Evolutionary conservation across 1,139 yeast species (phyloP).

Genomic region (Pichia sp.): DNA sequence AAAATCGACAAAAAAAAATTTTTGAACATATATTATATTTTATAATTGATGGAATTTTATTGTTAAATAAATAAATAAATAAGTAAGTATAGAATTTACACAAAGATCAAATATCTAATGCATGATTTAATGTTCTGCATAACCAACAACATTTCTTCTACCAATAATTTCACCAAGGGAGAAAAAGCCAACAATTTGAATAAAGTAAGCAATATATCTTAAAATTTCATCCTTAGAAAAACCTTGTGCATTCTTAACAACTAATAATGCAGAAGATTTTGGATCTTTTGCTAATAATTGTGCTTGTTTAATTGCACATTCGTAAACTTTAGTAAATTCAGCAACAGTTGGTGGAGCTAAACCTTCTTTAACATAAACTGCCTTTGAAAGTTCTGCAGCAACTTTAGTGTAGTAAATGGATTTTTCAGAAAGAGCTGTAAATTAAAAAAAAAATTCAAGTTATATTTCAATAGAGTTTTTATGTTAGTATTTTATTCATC

Average conservation of each 20-base stretch:
- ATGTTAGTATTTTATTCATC: not conserved
- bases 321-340: constrained; percentile 76
- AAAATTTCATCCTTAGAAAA: constrained; percentile 53
- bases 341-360: constrained; percentile 82
- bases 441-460: not conserved
- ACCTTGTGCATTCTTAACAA: constrained; percentile 37
- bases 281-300: constrained; percentile 36
- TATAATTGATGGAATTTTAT: no score
- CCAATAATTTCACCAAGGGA: constrained; percentile 96
- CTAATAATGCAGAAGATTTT: constrained; percentile 36
- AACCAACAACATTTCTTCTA: constrained; percentile 87
- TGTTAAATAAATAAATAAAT: not conserved
- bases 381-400: constrained; percentile 79
- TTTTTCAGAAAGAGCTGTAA: constrained; percentile 34
- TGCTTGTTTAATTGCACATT: constrained; percentile 40
- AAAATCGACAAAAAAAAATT: no score
- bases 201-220: constrained; percentile 68
- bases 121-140: constrained; percentile 46
- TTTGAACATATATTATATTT: no score
- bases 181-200: constrained; percentile 87
- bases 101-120: no score
- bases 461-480: no score
- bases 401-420: constrained; percentile 89
- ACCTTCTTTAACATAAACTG: constrained; percentile 86
- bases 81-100: no score